A percentile compares a stretch with the other conserved stretches of the same genome.
These are phyloP conservation scores for Ophiocordyceps polyrhachis-furcata DNA, from an alignment of 2,329 filamentous ascomycete genomes.

Conservation along the genomic window DNA sequence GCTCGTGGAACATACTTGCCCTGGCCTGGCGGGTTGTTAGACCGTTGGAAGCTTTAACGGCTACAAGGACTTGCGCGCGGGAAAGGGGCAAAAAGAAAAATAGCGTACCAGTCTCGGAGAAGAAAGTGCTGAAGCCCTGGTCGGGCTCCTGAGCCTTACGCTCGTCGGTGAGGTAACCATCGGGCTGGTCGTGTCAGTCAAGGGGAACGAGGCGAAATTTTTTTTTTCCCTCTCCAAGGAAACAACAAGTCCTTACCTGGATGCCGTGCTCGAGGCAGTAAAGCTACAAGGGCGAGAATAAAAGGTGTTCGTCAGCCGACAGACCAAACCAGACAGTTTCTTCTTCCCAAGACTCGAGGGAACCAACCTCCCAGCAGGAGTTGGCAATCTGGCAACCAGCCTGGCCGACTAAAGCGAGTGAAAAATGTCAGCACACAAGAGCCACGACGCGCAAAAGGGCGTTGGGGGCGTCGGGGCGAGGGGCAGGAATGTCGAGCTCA, in stretches of 20 bases:
- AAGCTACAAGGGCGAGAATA: constrained; percentile 40
- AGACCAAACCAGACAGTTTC: not conserved
- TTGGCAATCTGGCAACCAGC: constrained; percentile 99
- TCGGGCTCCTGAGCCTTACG: constrained; percentile 85
- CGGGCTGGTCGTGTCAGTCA: constrained; percentile 42
- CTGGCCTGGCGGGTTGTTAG: constrained; percentile 42
- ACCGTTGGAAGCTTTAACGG: not conserved
- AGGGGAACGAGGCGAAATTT: constrained; percentile 1
- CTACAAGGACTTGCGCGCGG: too few relatives aligned
- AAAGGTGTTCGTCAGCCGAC: not conserved
- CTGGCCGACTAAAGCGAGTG: constrained; percentile 71
- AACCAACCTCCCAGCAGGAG: constrained; percentile 98
- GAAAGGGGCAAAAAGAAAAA: too few relatives aligned
- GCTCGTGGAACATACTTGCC: constrained; percentile 98
- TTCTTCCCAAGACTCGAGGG: not conserved
- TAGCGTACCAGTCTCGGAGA: constrained; percentile 86
- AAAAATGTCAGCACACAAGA: constrained; percentile 18
- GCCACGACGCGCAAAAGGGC: constrained; percentile 2
- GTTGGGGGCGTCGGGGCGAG: constrained; percentile 7
- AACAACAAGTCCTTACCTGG: constrained; percentile 44
- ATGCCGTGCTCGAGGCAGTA: constrained; percentile 99
- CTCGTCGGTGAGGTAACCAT: constrained; percentile 97
- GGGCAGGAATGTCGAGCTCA: constrained; percentile 34
- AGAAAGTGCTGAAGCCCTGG: constrained; percentile 99
- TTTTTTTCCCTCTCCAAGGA: constrained; percentile 4